Base-by-base conservation (phyloP, 306 rosid genomes). In the Vigna reflexopilosa region DNA sequence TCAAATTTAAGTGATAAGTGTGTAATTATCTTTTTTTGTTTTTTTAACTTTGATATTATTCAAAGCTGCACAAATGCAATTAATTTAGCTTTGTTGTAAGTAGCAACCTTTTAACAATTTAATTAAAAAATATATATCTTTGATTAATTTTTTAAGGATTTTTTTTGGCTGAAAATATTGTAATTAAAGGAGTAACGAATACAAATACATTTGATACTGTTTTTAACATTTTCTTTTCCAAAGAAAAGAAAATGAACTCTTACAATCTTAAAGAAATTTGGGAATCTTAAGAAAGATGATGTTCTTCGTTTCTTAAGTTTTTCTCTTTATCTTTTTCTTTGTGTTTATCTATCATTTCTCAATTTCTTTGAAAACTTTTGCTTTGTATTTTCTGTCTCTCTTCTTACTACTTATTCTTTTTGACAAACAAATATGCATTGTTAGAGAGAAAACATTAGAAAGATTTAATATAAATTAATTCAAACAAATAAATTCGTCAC, bases 351-450 rank as follows among this genome's bases (percentile, higher is more conserved):
- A 17, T 62, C 14, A 70, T 2, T 42, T 8, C 73, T 19, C 63
- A 26, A 63, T 82, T 71, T 67, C 19, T 61, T 71, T 50, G 28
- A 14, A 67, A 56, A 70, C 82, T 71, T 70, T 82, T n/a, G 44
- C 75, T 82, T 77, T 77, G 24, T 32, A 76, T 64, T 63, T 76
- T 62, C 34, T 56, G 38, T 76, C 15, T 34, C 3, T 8, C 15
- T 6, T 10, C 2, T 61, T 13, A 14, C 34, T 22, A 11, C 3
- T 57, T 57, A 4, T 57, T 5, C 7, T 34, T 5, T 32, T 34
- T 34, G 6, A 5, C 38, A 34, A 34, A 30, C 34, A 30, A 30
- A 26, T 26, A 26, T 26, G 28, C 28, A 26, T 26, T 26, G 28
- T 26, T 26, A 26, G 28, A 26, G 0, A 30, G 34, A 30, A 30